Conservation (phyloP, 768 basidiomycete species). For the Boletus pseudo-olivaceus region DNA sequence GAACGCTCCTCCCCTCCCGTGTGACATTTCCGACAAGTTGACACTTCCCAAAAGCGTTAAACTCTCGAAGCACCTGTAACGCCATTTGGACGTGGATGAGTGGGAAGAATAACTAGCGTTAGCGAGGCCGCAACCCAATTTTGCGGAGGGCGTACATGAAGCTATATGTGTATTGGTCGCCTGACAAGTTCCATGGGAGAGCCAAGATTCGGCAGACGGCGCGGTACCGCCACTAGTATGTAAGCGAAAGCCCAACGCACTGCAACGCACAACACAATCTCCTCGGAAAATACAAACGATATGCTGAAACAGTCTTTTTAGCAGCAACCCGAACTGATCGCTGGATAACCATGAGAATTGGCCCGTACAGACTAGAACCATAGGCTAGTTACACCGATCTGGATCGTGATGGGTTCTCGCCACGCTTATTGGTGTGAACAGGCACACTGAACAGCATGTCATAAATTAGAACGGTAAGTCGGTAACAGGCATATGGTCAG, state of each 20-base stretch:
- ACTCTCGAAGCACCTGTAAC: neutral
- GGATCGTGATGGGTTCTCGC: neutral
- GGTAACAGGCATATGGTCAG: conserved; percentile 2
- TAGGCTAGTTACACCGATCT: neutral
- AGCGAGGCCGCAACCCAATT: neutral
- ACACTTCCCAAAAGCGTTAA: no score
- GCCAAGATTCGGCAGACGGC: neutral
- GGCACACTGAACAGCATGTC: neutral
- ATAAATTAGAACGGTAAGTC: neutral
- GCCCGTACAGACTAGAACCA: neutral
- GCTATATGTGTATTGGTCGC: no score
- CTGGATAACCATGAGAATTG: neutral
- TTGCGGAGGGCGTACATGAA: neutral
- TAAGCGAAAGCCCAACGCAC: no score
- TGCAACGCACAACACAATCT: neutral
- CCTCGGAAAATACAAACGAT: neutral
- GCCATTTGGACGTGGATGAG: neutral
- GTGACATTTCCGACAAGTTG: neutral
- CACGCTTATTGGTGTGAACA: neutral
- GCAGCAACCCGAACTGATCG: neutral
- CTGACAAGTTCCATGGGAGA: neutral
- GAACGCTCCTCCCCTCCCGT: neutral
- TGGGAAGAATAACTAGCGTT: neutral
- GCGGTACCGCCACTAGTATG: neutral
- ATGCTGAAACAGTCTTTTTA: neutral